Base-by-base conservation (phyloP, 768 basidiomycete species). In the Zangia roseola region DNA sequence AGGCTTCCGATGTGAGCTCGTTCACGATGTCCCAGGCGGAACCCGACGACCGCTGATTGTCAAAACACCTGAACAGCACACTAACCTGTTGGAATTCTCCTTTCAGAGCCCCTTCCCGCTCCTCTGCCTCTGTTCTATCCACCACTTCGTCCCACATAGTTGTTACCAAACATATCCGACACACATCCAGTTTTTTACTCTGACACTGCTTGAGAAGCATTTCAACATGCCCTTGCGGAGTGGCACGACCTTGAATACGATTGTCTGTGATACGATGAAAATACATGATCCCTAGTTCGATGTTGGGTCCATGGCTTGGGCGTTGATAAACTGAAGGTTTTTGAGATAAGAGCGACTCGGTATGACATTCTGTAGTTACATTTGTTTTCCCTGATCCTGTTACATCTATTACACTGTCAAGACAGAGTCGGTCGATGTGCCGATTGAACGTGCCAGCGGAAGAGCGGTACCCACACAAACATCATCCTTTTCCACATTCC, bases 371-470 rank as follows among this genome's bases (percentile, higher is more conserved):
- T 20, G 10, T 4, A 20, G 43, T 53, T 30, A 52, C 52, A 17
- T 26, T 52, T 2, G 50, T 46, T 23, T 54, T 52, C 17, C 53
- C 53, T 9, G 50, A 36, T 12, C 53, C 50, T 16, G 43, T 54
- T 6, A 28, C 17, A 12, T 51, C 49, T 26, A 53, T 47, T 5
- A 42, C 10, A 2, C 49, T 52, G 17, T 30, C 16, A 17, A 16
- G 25, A 28, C 10, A 7, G 20, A 16, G 8, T 31, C 14, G 6
- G 20, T 41, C 20, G 34, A 13, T 9, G 16, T 10, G 5, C 24
- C 6, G 35, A 14, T 10, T 39, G 1, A 30, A n/a, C 3, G 8
- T 26, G 23, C n/a, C n/a, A n/a, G n/a, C n/a, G n/a, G 2, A 44
- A 19, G 9, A 42, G 30, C 8, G 24, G 2, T 25, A 45, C 52